These are phyloP conservation scores for Crepidotus variabilis DNA, from an alignment of 768 basidiomycete species.

Conservation along the genomic window DNA sequence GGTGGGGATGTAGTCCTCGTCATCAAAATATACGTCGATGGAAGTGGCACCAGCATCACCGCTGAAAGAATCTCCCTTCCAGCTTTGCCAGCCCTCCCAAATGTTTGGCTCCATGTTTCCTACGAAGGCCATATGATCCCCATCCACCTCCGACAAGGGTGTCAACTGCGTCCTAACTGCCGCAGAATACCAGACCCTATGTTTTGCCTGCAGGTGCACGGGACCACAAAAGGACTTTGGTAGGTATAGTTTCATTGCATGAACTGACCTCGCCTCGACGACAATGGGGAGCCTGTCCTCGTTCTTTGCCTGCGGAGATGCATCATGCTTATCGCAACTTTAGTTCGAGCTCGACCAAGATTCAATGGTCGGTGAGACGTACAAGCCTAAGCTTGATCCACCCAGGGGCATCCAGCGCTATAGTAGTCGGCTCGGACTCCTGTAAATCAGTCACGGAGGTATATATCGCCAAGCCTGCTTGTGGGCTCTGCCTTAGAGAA, in stretches of 20 bases:
- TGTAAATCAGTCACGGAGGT: not conserved
- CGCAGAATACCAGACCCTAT: not conserved
- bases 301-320: not conserved
- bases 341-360: not conserved
- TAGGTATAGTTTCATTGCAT: not conserved
- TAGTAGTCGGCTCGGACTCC: not conserved
- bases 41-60: slow-evolving; percentile 25
- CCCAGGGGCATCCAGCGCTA: not conserved
- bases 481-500: not conserved
- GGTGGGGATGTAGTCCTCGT: slow-evolving; percentile 17
- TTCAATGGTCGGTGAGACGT: not conserved
- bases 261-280: not conserved
- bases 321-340: not conserved
- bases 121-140: not conserved
- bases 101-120: not conserved
- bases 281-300: not conserved
- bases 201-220: not conserved
- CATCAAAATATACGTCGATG: slow-evolving; percentile 26
- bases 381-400: not conserved
- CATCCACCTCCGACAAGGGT: not conserved
- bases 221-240: not conserved
- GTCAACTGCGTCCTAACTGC: not conserved
- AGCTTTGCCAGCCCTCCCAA: slow-evolving; percentile 8
- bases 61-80: slow-evolving; percentile 28
- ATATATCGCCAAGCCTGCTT: too few species aligned